Conservation (phyloP, 176 grass and related monocot species). For the Aegilops bicornis region DNA sequence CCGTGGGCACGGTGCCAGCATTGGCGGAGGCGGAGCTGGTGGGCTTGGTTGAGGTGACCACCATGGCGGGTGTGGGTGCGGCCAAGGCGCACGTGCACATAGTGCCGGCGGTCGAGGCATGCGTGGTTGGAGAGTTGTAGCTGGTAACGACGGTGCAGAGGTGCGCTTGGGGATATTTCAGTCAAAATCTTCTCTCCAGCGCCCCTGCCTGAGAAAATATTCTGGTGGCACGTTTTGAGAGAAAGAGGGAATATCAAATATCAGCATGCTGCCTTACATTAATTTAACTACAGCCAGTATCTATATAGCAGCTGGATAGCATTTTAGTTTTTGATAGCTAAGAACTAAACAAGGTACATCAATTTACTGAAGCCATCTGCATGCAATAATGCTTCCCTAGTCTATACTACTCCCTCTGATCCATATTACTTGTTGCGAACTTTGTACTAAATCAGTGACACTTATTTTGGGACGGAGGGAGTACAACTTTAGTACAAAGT, state of each 20-base stretch:
- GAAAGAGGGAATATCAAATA: neutral
- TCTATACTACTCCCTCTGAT: neutral
- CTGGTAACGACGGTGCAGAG: neutral
- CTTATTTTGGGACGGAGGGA: no score
- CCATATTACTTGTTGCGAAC: no score
- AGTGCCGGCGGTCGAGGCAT: neutral
- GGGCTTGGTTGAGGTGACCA: neutral
- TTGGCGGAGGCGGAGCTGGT: neutral
- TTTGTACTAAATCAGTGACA: no score
- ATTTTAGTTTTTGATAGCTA: neutral
- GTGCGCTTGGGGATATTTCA: neutral
- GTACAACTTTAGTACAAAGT: no score
- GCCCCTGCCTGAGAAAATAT: neutral
- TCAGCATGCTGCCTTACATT: neutral
- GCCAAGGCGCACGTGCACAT: neutral
- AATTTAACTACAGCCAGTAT: neutral
- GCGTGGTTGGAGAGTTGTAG: neutral
- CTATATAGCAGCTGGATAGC: neutral
- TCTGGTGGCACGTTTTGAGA: neutral
- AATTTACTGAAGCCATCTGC: slow-evolving; percentile 2
- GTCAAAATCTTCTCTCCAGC: neutral
- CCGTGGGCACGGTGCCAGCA: neutral
- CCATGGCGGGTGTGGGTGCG: neutral
- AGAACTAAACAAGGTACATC: neutral
- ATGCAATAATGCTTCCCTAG: neutral